phyloP scores from a whole-genome alignment of 805 yeast genomes.

The Maudiozyma turicensis region DNA sequence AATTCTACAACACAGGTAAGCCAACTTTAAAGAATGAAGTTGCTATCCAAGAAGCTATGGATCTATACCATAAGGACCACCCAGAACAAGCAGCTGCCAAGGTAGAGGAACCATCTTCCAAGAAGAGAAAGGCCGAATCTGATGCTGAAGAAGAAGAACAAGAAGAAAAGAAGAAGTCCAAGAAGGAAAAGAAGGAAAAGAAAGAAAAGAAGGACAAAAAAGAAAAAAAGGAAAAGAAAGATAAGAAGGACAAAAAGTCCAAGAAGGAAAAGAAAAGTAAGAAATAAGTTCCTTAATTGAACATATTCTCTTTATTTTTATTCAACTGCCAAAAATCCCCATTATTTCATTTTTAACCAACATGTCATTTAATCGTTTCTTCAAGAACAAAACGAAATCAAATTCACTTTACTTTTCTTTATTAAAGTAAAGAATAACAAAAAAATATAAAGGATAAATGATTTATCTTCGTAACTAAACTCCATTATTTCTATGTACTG shows the following conservation, averaged over 20 bases:
- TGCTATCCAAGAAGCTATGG: slow-evolving; percentile 87
- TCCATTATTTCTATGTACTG: slow-evolving; percentile 18
- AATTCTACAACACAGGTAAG: slow-evolving; percentile 91
- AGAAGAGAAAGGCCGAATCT: slow-evolving; percentile 27
- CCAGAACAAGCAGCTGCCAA: slow-evolving; percentile 34
- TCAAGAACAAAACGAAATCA: neutral
- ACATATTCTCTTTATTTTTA: neutral
- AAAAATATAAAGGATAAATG: neutral
- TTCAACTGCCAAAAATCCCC: neutral
- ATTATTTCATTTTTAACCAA: neutral
- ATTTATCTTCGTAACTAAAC: neutral
- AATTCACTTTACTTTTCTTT: neutral
- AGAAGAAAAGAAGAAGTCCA: slow-evolving; percentile 30
- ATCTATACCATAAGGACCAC: slow-evolving; percentile 41
- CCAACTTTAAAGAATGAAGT: slow-evolving; percentile 94
- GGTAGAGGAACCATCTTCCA: slow-evolving; percentile 19
- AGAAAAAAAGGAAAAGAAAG: slow-evolving; percentile 41
- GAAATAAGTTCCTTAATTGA: slow-evolving; percentile 5
- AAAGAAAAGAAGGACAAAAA: slow-evolving; percentile 42
- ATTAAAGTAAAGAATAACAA: too few species aligned
- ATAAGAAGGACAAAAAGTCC: slow-evolving; percentile 38
- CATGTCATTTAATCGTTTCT: neutral
- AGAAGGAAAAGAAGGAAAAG: slow-evolving; percentile 39
- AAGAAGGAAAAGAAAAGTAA: slow-evolving; percentile 24
- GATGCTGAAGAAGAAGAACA: slow-evolving; percentile 27